These are phyloP conservation scores for Pseudovirgaria hyperparasitica DNA, from an alignment of 2,329 filamentous ascomycete genomes.

Conservation along the genomic window DNA sequence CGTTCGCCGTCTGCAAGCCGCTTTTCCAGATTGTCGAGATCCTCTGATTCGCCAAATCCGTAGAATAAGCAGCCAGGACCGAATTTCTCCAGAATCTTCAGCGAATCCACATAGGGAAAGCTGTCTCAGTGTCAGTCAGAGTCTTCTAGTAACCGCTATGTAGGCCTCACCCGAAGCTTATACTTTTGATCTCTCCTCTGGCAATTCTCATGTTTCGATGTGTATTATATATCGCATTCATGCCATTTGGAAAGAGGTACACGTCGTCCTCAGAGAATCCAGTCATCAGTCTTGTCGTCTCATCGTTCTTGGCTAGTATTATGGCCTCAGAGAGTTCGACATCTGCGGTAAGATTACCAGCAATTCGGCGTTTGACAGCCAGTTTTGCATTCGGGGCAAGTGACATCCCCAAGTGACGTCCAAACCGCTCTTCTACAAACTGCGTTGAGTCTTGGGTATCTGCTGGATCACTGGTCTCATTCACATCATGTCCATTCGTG, in stretches of 20 bases:
- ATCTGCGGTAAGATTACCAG: constrained; percentile 66
- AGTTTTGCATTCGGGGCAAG: constrained; percentile 72
- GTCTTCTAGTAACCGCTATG: neutral
- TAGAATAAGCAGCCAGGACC: constrained; percentile 84
- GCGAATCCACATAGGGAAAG: constrained; percentile 94
- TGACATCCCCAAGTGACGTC: constrained; percentile 72
- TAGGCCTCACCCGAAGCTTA: constrained; percentile 59
- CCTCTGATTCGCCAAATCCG: constrained; percentile 61
- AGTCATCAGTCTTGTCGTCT: constrained; percentile 32
- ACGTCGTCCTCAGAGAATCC: constrained; percentile 76
- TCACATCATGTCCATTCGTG: constrained; percentile 6
- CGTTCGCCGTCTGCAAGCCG: constrained; percentile 59
- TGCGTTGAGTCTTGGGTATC: constrained; percentile 55
- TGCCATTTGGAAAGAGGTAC: constrained; percentile 77
- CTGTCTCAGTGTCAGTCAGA: constrained; percentile 9
- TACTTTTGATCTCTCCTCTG: constrained; percentile 55
- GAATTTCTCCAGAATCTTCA: constrained; percentile 92
- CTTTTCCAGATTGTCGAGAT: constrained; percentile 71
- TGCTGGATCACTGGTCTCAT: constrained; percentile 14
- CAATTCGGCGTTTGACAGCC: constrained; percentile 77
- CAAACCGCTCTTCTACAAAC: constrained; percentile 90
- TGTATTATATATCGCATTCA: constrained; percentile 88
- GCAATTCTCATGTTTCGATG: constrained; percentile 61
- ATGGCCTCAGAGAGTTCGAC: constrained; percentile 51
- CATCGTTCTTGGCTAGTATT: constrained; percentile 32